Percentiles rank a stretch among this genome's conserved stretches.
phyloP scores from a whole-genome alignment of 148 eudicot genomes.

The Vaccinium corymbosum region DNA sequence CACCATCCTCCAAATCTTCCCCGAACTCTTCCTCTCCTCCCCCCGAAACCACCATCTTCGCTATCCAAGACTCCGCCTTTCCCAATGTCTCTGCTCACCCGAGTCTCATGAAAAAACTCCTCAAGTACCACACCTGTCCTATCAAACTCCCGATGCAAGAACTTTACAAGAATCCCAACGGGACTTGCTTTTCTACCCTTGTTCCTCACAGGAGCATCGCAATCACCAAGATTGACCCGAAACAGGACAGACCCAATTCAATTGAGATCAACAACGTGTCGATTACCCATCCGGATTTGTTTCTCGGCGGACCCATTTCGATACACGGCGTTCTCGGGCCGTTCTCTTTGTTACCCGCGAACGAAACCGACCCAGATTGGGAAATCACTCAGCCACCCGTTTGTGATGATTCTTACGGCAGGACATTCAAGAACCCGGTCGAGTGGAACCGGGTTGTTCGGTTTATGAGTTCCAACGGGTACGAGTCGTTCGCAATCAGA shows the following conservation, averaged over 20 bases:
- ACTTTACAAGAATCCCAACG: constrained; percentile 24
- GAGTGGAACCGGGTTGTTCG: constrained; percentile 41
- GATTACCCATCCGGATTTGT: constrained; percentile 62
- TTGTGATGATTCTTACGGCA: neutral
- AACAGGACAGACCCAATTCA: neutral
- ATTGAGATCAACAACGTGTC: constrained; percentile 48
- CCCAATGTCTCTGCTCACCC: constrained; percentile 34
- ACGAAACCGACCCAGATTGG: constrained; percentile 12
- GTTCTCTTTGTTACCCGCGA: constrained; percentile 26
- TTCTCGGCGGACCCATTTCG: constrained; percentile 39
- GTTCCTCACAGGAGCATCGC: constrained; percentile 29
- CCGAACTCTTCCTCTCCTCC: constrained; percentile 37
- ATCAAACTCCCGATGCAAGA: constrained; percentile 26
- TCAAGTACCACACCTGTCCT: constrained; percentile 52
- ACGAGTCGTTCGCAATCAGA: constrained; percentile 48
- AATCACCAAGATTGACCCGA: constrained; percentile 22
- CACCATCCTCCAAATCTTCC: constrained; percentile 53
- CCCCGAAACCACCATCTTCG: constrained; percentile 48
- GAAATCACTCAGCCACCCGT: constrained; percentile 22
- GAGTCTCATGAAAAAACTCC: constrained; percentile 30
- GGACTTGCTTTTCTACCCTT: constrained; percentile 46
- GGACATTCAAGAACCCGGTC: neutral
- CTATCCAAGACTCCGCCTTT: constrained; percentile 45
- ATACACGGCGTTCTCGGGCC: constrained; percentile 64
- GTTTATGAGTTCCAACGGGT: constrained; percentile 44